Percentiles rank a stretch among this genome's conserved stretches.
phyloP scores from a whole-genome alignment of 2,329 filamentous ascomycete species.

The Colletotrichum falcatum region DNA sequence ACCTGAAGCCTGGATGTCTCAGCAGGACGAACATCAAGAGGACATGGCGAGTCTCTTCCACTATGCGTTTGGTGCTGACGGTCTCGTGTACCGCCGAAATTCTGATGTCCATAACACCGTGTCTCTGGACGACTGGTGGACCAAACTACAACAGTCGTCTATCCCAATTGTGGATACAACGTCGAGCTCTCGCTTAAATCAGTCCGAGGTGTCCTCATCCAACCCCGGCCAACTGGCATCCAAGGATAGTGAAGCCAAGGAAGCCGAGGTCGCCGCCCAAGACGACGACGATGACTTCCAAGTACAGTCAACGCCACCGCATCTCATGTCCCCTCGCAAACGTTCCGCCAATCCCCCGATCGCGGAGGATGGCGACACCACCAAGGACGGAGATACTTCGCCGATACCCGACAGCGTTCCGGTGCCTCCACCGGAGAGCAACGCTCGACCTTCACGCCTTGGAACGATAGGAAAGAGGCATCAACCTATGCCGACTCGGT shows the following conservation, averaged over 20 bases:
- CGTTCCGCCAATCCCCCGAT: constrained; percentile 33
- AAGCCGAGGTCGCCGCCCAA: constrained; percentile 37
- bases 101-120: constrained; percentile 49
- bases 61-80: constrained; percentile 55
- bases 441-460: constrained; percentile 45
- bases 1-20: constrained; percentile 53
- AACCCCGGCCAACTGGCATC: constrained; percentile 39
- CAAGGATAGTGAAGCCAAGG: background rate
- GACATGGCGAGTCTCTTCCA: constrained; percentile 54
- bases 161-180: constrained; percentile 31
- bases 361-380: constrained; percentile 46
- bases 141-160: background rate
- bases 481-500: constrained; percentile 44
- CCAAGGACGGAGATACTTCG: constrained; percentile 49
- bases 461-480: constrained; percentile 53
- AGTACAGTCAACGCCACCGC: constrained; percentile 61
- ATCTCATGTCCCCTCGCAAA: constrained; percentile 48
- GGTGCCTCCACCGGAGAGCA: constrained; percentile 40
- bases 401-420: constrained; percentile 42
- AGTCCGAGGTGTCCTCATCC: constrained; percentile 31
- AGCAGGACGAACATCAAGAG: constrained; percentile 44
- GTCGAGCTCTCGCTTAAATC: constrained; percentile 5
- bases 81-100: constrained; percentile 48
- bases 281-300: constrained; percentile 65
- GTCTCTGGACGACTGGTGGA: constrained; percentile 64